Evolutionary conservation across 176 grass and related monocot species (phyloP).

Genomic region (Cenchrus fungigraminus): DNA sequence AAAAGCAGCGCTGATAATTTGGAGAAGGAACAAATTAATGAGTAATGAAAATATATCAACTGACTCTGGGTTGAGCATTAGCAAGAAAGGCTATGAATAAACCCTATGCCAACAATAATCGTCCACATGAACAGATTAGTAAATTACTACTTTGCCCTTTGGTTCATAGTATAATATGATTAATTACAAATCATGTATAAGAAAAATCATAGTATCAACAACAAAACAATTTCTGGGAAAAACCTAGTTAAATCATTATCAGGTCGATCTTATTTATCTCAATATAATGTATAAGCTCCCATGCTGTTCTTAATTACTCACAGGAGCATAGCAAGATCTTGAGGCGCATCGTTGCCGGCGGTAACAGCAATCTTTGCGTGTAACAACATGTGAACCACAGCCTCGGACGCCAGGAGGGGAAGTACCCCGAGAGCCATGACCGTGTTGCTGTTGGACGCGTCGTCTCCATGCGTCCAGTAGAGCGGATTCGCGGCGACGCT

Average conservation of each 20-base stretch:
- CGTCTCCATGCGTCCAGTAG: not conserved
- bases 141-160: too few relatives aligned
- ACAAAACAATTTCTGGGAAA: too few relatives aligned
- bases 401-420: constrained; percentile 5
- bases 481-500: not conserved
- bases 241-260: too few relatives aligned
- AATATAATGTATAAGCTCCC: too few relatives aligned
- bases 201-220: too few relatives aligned
- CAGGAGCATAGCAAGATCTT: not conserved
- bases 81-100: too few relatives aligned
- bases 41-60: not conserved
- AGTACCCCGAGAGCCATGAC: not conserved
- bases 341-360: not conserved
- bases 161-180: too few relatives aligned
- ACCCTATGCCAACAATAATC: too few relatives aligned
- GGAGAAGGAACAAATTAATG: not conserved
- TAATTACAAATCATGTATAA: too few relatives aligned
- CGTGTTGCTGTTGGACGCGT: not conserved
- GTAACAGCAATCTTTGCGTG: not conserved
- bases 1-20: not conserved
- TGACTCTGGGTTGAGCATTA: too few relatives aligned
- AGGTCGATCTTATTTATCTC: too few relatives aligned
- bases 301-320: not conserved
- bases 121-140: too few relatives aligned
- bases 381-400: not conserved